Base-by-base conservation (phyloP, 2,329 filamentous ascomycete species). In the Leptographium flavum region DNA sequence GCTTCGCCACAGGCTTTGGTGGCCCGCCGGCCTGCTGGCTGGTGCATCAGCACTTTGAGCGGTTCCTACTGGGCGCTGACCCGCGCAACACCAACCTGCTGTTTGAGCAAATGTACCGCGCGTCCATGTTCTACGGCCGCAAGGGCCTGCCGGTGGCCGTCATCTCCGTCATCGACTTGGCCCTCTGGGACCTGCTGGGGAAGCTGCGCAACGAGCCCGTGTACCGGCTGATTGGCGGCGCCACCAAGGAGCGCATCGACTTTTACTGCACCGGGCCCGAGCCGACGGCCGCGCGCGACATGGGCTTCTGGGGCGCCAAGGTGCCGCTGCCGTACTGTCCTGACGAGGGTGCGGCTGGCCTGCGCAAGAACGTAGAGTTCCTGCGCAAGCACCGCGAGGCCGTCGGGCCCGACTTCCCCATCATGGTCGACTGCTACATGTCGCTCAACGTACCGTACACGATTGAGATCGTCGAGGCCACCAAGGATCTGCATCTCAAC, bases 391-490 rank as follows among this genome's bases (percentile, higher is more conserved):
- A 94, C 63, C 78, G 87, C 45, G 83, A 87, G 58, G 76, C 76
- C 45, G 82, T 95, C 37, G 88, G 88, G 0, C 84, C 87, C 0
- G 84, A 94, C 61, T 95, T 92, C 60, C 88, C 88, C 39, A 73
- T 95, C 53, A 88, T 93, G 71, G 88, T 95, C 5, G 88, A 95
- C 66, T 95, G 88, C 71, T 95, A 94, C 66, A 95, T 95, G 88
- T 88, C 83, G 54, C 69, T 95, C 57, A 94, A 88, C 56, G 88
- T 95, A 23, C 69, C 84, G 1, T 95, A 95, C 66, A 94, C 86
- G 4, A 94, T 95, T 54, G 83, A 94, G 63, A 72, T 95, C 22
- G 88, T 84, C 49, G 84, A 88, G 65, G 82, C 81, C 43, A 87
- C 82, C 59, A 76, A 85, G 55, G 79, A 87, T 54, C 74, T 94